phyloP scores from a whole-genome alignment of 2,329 filamentous ascomycete genomes.

The Tetracladium maxilliforme region DNA sequence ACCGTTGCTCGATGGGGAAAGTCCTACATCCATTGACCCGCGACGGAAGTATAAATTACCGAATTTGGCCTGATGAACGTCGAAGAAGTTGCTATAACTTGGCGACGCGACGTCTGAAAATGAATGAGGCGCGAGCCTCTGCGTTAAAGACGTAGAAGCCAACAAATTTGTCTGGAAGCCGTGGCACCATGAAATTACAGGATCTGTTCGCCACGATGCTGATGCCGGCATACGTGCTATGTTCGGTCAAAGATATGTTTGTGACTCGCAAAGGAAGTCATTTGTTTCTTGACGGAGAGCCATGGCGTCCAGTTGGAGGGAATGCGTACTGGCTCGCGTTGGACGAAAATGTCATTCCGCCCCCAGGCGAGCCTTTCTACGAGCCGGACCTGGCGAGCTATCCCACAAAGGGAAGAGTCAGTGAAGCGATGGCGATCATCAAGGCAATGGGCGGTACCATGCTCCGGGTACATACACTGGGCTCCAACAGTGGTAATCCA shows the following conservation, averaged over 20 bases:
- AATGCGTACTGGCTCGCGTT: constrained; percentile 35
- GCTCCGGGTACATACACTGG: constrained; percentile 28
- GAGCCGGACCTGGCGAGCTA: constrained; percentile 26
- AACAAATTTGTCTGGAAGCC: too few relatives aligned
- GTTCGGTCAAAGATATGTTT: constrained; percentile 7
- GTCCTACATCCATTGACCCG: too few relatives aligned
- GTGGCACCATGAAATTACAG: too few relatives aligned
- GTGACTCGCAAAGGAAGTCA: constrained; percentile 20
- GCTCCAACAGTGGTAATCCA: constrained; percentile 30
- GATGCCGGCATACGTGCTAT: too few relatives aligned
- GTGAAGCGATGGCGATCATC: constrained; percentile 27
- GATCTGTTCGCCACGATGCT: too few relatives aligned
- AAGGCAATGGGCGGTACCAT: constrained; percentile 27
- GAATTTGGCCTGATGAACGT: too few relatives aligned
- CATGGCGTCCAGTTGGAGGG: constrained; percentile 28
- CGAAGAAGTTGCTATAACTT: too few relatives aligned
- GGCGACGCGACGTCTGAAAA: too few relatives aligned
- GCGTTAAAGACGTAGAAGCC: too few relatives aligned
- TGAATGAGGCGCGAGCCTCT: too few relatives aligned
- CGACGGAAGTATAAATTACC: too few relatives aligned
- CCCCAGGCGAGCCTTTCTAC: constrained; percentile 26
- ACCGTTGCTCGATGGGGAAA: too few relatives aligned
- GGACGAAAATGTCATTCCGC: constrained; percentile 31
- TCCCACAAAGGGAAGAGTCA: constrained; percentile 27
- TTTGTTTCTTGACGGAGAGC: constrained; percentile 19